phyloP scores from a whole-genome alignment of 352 stramenopile species.

The Globisporangium okanoganense region DNA sequence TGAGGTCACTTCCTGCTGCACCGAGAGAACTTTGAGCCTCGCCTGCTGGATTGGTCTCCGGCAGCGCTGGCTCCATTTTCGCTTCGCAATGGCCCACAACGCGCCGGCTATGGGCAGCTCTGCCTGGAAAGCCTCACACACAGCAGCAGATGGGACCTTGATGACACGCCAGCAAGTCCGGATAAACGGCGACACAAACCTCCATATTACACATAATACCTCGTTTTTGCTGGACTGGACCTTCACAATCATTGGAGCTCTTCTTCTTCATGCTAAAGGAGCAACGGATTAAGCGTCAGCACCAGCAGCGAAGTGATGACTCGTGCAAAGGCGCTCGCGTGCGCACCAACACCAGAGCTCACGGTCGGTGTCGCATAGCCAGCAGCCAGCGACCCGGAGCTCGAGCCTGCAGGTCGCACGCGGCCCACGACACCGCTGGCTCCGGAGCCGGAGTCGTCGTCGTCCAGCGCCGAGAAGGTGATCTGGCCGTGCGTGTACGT shows the following conservation, averaged over 20 bases:
- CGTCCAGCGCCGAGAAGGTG: constrained; percentile 23
- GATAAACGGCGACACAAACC: neutral
- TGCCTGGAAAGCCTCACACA: neutral
- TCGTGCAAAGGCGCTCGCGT: neutral
- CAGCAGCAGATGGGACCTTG: neutral
- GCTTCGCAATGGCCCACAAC: neutral
- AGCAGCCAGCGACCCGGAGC: neutral
- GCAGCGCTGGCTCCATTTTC: neutral
- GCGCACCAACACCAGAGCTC: neutral
- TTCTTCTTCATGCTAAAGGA: neutral
- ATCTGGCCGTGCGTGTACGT: constrained; percentile 12
- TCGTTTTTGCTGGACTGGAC: neutral
- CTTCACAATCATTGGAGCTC: neutral
- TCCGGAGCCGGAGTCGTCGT: constrained; percentile 2
- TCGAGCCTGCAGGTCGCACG: constrained; percentile 13
- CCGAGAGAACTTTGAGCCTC: neutral
- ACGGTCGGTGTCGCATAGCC: neutral
- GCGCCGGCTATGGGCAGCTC: neutral
- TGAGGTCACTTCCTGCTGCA: too few relatives aligned
- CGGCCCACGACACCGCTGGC: constrained; percentile 16
- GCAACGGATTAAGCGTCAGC: neutral
- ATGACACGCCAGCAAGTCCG: neutral
- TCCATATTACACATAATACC: neutral
- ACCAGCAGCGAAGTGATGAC: neutral
- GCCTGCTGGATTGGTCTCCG: neutral